Conservation (phyloP, 805 yeast species). For the Candida ortonii region DNA sequence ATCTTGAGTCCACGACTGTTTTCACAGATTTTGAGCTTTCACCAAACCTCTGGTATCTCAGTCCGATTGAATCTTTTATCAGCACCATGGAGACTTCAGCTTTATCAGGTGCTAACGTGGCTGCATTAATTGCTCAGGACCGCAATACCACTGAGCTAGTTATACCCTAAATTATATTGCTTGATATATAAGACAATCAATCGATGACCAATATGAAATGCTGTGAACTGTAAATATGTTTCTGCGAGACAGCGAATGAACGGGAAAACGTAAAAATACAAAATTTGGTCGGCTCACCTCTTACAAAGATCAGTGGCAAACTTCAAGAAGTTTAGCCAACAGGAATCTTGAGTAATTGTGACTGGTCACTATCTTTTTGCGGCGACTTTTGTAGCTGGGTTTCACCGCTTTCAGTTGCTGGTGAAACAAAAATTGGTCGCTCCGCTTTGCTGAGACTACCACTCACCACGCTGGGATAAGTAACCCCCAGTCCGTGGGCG, state of each 20-base stretch:
- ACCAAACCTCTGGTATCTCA: slow-evolving; percentile 39
- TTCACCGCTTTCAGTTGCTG: neutral
- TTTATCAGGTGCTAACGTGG: slow-evolving; percentile 48
- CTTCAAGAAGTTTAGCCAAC: slow-evolving; percentile 3
- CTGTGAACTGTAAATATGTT: neutral
- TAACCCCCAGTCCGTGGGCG: too few species aligned
- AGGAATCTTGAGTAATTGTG: slow-evolving; percentile 1
- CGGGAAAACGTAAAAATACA: neutral
- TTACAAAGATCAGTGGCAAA: too few species aligned
- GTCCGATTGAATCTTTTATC: slow-evolving; percentile 44
- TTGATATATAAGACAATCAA: slow-evolving; percentile 3
- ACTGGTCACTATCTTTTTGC: neutral
- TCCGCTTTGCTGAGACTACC: neutral
- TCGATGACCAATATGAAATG: too few species aligned
- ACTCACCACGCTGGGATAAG: too few species aligned
- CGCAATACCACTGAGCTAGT: slow-evolving; percentile 25
- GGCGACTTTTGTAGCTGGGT: slow-evolving; percentile 1
- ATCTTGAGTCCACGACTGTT: slow-evolving; percentile 29
- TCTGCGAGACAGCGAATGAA: neutral
- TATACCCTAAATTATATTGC: slow-evolving; percentile 22
- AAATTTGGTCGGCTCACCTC: neutral
- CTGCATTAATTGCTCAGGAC: slow-evolving; percentile 38
- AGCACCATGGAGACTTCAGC: slow-evolving; percentile 54
- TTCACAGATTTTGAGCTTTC: slow-evolving; percentile 22
- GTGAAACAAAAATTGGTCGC: neutral